phyloP scores from a whole-genome alignment of 305 asterid genomes.

The Fraxinus sp. region DNA sequence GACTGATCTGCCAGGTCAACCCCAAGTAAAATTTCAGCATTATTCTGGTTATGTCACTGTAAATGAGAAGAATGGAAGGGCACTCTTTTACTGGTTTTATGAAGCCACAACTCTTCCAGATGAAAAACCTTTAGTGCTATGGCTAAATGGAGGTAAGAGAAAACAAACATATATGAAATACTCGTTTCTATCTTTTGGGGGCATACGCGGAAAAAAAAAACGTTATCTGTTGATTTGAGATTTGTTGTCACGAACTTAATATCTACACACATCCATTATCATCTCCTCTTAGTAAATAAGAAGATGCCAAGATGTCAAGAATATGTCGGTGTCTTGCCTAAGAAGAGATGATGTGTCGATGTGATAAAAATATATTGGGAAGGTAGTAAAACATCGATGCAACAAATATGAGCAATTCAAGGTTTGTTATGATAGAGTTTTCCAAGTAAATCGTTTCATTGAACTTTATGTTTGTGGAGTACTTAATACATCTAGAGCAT shows the following conservation, averaged over 20 bases:
- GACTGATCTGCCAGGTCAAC: conserved; percentile 73
- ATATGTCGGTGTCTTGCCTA: neutral
- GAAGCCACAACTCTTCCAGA: conserved; percentile 57
- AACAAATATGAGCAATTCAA: neutral
- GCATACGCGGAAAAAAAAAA: no score
- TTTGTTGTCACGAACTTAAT: neutral
- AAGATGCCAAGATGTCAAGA: no score
- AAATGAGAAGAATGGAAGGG: conserved; percentile 64
- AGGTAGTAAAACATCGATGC: no score
- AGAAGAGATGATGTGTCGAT: neutral
- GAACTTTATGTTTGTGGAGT: neutral
- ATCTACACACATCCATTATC: neutral
- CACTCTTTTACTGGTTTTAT: conserved; percentile 92
- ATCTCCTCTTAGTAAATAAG: neutral
- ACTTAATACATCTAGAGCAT: neutral
- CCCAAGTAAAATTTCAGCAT: conserved; percentile 58
- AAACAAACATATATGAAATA: neutral
- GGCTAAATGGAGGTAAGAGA: conserved; percentile 93
- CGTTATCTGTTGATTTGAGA: neutral
- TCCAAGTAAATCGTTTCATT: neutral
- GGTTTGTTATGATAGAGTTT: neutral
- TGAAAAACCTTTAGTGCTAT: conserved; percentile 78
- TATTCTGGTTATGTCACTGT: conserved; percentile 82
- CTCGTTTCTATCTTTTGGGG: neutral
- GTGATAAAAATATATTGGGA: neutral